Conservation (phyloP, 108 stramenopile species). For the Asterionellopsis glacialis region DNA sequence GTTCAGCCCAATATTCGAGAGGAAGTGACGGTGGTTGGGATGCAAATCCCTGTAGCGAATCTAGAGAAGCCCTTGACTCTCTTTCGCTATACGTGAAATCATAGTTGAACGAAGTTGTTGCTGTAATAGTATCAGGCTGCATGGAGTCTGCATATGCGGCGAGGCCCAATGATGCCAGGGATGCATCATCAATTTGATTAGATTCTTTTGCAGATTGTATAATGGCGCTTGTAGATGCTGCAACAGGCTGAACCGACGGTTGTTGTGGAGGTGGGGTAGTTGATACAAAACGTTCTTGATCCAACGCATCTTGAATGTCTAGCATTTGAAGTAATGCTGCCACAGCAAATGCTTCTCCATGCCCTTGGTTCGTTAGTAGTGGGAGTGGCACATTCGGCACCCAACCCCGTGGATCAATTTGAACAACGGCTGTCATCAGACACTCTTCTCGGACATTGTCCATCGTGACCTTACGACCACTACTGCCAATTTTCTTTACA, state of each 20-base stretch:
- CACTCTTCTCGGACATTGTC: slow-evolving; percentile 53
- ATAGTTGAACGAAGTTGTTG: slow-evolving; percentile 11
- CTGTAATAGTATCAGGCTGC: not conserved
- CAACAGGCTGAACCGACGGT: not conserved
- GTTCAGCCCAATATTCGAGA: slow-evolving; percentile 67
- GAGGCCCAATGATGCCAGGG: not conserved
- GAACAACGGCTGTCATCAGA: slow-evolving; percentile 77
- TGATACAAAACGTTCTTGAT: slow-evolving; percentile 58
- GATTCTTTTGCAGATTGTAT: not conserved
- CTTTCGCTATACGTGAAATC: slow-evolving; percentile 30
- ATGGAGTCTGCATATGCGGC: not conserved
- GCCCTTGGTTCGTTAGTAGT: slow-evolving; percentile 52
- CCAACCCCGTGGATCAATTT: slow-evolving; percentile 92
- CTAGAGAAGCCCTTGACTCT: slow-evolving; percentile 20
- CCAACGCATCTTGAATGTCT: slow-evolving; percentile 81
- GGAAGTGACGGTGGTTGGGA: slow-evolving; percentile 26
- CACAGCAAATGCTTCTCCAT: slow-evolving; percentile 74
- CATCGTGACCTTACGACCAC: not conserved
- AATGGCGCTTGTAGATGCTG: not conserved
- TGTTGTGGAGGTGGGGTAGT: not conserved
- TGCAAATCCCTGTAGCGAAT: not conserved
- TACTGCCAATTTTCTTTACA: slow-evolving; percentile 10
- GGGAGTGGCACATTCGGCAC: slow-evolving; percentile 51
- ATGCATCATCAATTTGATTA: not conserved
- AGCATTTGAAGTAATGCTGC: slow-evolving; percentile 77